Evolutionary conservation across 345 rosid genomes (phyloP).

Genomic region (Eucalyptus shirleyi): DNA sequence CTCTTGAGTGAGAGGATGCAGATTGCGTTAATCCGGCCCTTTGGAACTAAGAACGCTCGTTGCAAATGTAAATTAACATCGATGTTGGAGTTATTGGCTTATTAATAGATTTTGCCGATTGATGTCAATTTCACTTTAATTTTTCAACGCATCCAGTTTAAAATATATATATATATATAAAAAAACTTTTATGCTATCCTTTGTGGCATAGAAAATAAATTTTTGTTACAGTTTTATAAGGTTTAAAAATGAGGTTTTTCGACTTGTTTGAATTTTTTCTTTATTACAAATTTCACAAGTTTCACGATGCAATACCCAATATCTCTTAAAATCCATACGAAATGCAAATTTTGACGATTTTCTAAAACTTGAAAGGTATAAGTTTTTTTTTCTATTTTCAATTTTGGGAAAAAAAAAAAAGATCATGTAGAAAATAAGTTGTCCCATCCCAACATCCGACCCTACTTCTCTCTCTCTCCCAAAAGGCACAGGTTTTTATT

Average conservation of each 20-base stretch:
- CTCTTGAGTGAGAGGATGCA: not conserved
- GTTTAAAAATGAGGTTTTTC: not conserved
- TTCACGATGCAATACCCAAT: not conserved
- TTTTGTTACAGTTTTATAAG: not conserved
- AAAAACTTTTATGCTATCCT: not conserved
- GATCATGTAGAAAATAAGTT: not conserved
- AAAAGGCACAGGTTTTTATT: not conserved
- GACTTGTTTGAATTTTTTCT: not conserved
- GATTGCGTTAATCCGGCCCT: not conserved
- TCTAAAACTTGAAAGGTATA: not conserved
- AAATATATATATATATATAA: not conserved
- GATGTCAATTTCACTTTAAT: not conserved
- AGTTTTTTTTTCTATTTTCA: not conserved
- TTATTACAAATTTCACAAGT: not conserved
- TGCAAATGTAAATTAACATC: accelerated
- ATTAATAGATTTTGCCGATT: not conserved
- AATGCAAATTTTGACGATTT: not conserved
- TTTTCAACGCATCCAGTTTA: not conserved
- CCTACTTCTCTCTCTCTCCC: not conserved
- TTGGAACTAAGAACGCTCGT: not conserved
- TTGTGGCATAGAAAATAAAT: no score
- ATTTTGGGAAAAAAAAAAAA: not conserved
- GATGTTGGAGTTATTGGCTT: not conserved
- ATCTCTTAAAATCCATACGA: not conserved
- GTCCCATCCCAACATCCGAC: not conserved